Conservation (phyloP, 352 stramenopile species). For the Phytophthora cryptogea region DNA sequence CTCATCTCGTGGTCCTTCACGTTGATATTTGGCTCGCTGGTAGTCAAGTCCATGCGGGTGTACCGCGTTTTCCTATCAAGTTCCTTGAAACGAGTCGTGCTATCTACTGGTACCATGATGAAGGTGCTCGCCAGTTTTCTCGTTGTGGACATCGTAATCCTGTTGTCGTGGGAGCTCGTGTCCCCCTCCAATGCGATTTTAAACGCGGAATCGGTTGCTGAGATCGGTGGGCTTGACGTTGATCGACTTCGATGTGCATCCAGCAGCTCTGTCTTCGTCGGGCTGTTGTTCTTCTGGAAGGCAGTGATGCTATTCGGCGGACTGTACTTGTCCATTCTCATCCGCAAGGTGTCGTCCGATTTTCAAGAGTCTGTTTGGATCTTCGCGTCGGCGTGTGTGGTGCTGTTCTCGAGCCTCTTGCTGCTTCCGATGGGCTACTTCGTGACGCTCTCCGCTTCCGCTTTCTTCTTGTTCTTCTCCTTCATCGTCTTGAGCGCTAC, state of each 20-base stretch:
- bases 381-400: conserved; percentile 45
- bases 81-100: conserved; percentile 45
- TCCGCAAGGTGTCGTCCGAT: conserved; percentile 52
- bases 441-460: conserved; percentile 38
- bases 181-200: conserved; percentile 23
- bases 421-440: conserved; percentile 54
- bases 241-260: conserved; percentile 36
- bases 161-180: conserved; percentile 36
- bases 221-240: conserved; percentile 32
- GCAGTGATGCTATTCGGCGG: conserved; percentile 40
- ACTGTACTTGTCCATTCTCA: conserved; percentile 55
- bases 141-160: conserved; percentile 38
- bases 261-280: conserved; percentile 41
- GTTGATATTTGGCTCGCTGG: conserved; percentile 50
- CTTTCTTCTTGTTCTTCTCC: conserved; percentile 45
- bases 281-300: conserved; percentile 51
- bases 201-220: conserved; percentile 12
- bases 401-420: conserved; percentile 46
- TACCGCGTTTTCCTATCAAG: conserved; percentile 52
- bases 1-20: conserved; percentile 49
- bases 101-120: conserved; percentile 48
- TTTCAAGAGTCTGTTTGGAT: conserved; percentile 66
- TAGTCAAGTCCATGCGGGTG: conserved; percentile 61
- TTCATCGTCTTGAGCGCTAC: conserved; percentile 36
- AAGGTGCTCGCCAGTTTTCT: conserved; percentile 44